A percentile compares a stretch with the other conserved stretches of the same genome.
Conservation (phyloP, 1,284 basidiomycete genomes). For the Polyporus tsugae region DNA sequence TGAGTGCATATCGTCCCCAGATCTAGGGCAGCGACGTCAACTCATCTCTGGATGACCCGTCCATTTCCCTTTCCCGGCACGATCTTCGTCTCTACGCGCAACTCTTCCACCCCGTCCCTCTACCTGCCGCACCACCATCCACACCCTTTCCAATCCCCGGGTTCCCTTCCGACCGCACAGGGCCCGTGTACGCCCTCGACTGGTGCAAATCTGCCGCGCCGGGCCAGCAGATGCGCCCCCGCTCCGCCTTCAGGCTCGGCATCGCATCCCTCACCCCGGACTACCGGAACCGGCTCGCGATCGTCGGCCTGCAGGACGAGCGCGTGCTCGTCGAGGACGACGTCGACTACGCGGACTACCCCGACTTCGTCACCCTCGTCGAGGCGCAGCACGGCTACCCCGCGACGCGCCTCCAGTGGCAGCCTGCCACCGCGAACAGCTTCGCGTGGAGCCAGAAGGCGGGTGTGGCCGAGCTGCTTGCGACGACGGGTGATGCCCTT, state of each 20-base stretch:
- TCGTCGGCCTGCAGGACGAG: constrained; percentile 86
- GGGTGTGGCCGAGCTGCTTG: constrained; percentile 78
- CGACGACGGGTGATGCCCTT: constrained; percentile 90
- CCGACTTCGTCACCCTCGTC: constrained; percentile 83
- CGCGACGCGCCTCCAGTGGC: constrained; percentile 85
- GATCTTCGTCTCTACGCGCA: background rate
- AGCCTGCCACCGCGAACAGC: constrained; percentile 70
- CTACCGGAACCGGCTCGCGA: constrained; percentile 81
- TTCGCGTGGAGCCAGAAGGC: constrained; percentile 73
- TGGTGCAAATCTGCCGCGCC: constrained; percentile 85
- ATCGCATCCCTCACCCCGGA: constrained; percentile 84
- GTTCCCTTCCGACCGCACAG: constrained; percentile 47
- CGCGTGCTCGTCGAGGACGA: constrained; percentile 85
- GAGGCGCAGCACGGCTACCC: constrained; percentile 87
- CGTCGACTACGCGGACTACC: constrained; percentile 67
- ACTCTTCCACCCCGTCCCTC: background rate
- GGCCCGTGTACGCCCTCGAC: constrained; percentile 85
- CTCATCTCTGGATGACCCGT: constrained; percentile 6
- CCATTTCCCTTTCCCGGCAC: background rate
- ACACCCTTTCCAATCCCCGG: constrained; percentile 3
- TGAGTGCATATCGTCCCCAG: constrained; percentile 47
- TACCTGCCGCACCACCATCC: background rate
- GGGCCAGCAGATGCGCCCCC: constrained; percentile 73
- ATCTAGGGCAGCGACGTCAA: constrained; percentile 6
- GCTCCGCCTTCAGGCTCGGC: constrained; percentile 82